Base-by-base conservation (phyloP, 305 asterid species). In the Solanum hybrid region DNA sequence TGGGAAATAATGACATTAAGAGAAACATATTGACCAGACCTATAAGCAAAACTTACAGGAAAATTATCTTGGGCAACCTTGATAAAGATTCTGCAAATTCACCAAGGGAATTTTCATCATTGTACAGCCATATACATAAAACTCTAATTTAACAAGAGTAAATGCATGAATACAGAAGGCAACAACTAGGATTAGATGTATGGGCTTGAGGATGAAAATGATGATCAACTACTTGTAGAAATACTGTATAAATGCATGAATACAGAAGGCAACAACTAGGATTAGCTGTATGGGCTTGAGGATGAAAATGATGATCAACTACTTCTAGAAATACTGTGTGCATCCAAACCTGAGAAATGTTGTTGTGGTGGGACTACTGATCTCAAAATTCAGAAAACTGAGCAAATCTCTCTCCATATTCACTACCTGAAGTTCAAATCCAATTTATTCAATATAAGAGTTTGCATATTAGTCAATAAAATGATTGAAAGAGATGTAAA, bases 331-430 rank as follows among this genome's bases (percentile, higher is more conserved):
- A 20, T 46, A 75, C 42, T 18, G n/a, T 84, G 42, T 34, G 79
- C 85, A 87, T 28, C 31, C 78, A 57, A 90, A 95, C 98, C 98
- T 95, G 87, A 95, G 93, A 91, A 95, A 97, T 69, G 96, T 92
- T 92, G 92, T 96, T 46, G 95, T 69, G 7, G 99, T 96, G 69
- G 99, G 99, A 89, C 88, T 93, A 12, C 97, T 95, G 83, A 93
- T 93, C 90, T 94, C 96, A 90, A 91, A 95, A 89, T 94, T 90
- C 89, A 97, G 91, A 83, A 95, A 91, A 94, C 92, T 92, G 75
- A 95, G 96, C 79, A 97, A 85, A 69, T 95, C 95, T 82, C 90
- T 91, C 93, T 97, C 99, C 99, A 94, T 96, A 78, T 73, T 51
- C 51, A 93, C 77, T 80, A 95, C 94, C 99, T 97, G 92, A 61